Evolutionary conservation across 2,329 filamentous ascomycete genomes (phyloP).

Genomic region (Diplodia sapinea): DNA sequence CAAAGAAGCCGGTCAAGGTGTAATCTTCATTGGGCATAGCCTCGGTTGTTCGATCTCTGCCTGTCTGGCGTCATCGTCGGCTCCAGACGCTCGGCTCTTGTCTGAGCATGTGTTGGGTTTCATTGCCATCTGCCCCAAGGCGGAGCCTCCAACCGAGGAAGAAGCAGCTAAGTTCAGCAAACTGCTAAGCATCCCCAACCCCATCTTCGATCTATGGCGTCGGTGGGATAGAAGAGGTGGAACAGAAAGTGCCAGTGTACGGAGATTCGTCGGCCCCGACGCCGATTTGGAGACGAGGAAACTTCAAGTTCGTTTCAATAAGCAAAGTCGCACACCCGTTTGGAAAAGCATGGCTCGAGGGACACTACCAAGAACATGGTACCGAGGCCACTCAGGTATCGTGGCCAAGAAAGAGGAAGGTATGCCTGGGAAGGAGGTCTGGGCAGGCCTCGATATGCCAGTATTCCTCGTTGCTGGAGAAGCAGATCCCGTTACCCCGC

Average conservation of each 20-base stretch:
- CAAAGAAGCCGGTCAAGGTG: slow-evolving; percentile 67
- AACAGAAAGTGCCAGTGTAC: slow-evolving; percentile 75
- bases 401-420: slow-evolving; percentile 58
- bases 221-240: slow-evolving; percentile 81
- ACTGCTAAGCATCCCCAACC: slow-evolving; percentile 71
- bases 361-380: slow-evolving; percentile 59
- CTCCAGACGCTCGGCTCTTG: slow-evolving; percentile 59
- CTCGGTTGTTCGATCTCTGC: slow-evolving; percentile 84
- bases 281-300: slow-evolving; percentile 70
- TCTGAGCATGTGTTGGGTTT: slow-evolving; percentile 73
- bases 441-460: slow-evolving; percentile 74
- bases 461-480: slow-evolving; percentile 80
- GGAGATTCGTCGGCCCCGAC: slow-evolving; percentile 72
- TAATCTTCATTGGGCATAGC: slow-evolving; percentile 86
- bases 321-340: slow-evolving; percentile 79
- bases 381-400: slow-evolving; percentile 47
- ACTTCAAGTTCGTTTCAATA: slow-evolving; percentile 77
- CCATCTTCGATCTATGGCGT: slow-evolving; percentile 77
- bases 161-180: slow-evolving; percentile 59
- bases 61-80: slow-evolving; percentile 68
- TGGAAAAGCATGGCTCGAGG: slow-evolving; percentile 84
- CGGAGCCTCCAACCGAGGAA: slow-evolving; percentile 65
- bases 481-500: slow-evolving; percentile 76
- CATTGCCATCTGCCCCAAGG: slow-evolving; percentile 79
- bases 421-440: slow-evolving; percentile 71